Conservation (phyloP, 148 eudicot species). For the Rhododendron ferrugineum region DNA sequence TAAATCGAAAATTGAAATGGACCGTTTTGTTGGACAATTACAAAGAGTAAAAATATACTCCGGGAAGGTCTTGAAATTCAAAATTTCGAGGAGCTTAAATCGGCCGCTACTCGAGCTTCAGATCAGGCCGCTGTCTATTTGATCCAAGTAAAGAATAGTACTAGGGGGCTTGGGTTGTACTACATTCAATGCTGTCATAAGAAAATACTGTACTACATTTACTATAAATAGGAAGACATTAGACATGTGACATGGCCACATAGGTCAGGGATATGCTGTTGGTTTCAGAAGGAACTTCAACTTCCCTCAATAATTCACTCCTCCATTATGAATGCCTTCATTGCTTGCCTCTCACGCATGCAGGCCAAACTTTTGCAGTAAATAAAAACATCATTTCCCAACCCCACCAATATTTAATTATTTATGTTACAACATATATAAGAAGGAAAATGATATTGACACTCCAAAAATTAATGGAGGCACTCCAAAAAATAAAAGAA, state of each 20-base stretch:
- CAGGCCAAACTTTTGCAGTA: neutral
- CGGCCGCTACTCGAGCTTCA: too few species aligned
- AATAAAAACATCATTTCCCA: neutral
- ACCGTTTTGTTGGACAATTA: too few species aligned
- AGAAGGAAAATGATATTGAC: too few species aligned
- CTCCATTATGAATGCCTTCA: neutral
- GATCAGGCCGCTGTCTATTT: neutral
- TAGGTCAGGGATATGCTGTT: neutral
- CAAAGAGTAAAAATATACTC: too few species aligned
- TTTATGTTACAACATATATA: neutral
- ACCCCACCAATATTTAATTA: neutral
- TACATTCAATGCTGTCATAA: neutral
- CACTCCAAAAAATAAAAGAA: too few species aligned
- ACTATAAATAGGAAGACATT: neutral
- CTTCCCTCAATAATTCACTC: neutral
- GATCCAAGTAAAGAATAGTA: neutral
- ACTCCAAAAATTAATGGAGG: too few species aligned
- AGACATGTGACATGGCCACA: neutral
- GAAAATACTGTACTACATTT: neutral
- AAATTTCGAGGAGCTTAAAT: too few species aligned
- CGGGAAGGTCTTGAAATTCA: too few species aligned
- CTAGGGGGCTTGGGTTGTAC: neutral
- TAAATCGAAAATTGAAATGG: too few species aligned
- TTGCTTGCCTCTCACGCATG: neutral
- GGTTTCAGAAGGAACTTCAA: neutral